Percentiles rank a stretch among this genome's conserved stretches.
Evolutionary conservation across 176 grass and related monocot species (phyloP).

Genomic region (Ananas comosus): DNA sequence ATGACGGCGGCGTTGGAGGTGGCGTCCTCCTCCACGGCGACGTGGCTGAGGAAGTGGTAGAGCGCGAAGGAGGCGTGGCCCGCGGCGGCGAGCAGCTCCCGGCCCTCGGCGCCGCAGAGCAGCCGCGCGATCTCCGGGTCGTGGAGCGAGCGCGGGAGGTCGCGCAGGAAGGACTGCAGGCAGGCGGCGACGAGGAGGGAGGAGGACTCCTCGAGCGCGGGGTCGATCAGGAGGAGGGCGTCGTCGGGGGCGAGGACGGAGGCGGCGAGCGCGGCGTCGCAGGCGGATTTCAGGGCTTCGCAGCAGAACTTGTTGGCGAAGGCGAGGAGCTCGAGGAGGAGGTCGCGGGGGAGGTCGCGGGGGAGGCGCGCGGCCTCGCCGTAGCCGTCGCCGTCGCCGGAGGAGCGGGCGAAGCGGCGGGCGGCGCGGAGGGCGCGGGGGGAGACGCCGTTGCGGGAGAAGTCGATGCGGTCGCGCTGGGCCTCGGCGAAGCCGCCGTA

Average conservation of each 20-base stretch:
- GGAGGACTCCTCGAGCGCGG: constrained; percentile 70
- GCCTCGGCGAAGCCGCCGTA: constrained; percentile 93
- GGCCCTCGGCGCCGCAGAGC: constrained; percentile 71
- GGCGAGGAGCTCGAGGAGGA: constrained; percentile 56
- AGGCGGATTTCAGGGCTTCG: constrained; percentile 61
- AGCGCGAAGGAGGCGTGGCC: constrained; percentile 73
- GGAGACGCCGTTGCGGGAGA: constrained; percentile 68
- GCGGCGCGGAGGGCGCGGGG: constrained; percentile 61
- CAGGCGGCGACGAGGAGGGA: constrained; percentile 67
- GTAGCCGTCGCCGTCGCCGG: constrained; percentile 24
- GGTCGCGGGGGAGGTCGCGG: constrained; percentile 45
- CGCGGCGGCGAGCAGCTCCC: constrained; percentile 44
- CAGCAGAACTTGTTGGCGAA: constrained; percentile 97
- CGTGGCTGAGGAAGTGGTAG: constrained; percentile 77
- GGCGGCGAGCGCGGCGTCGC: constrained; percentile 59
- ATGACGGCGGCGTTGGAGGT: constrained; percentile 77
- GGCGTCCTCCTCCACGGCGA: constrained; percentile 84
- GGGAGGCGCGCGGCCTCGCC: constrained; percentile 31
- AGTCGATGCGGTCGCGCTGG: constrained; percentile 63
- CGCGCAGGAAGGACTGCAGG: constrained; percentile 91
- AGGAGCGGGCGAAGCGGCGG: constrained; percentile 53
- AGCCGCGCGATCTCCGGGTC: constrained; percentile 51
- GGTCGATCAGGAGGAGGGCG: constrained; percentile 59
- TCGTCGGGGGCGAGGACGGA: constrained; percentile 51
- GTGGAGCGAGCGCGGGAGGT: constrained; percentile 65